Base-by-base conservation (phyloP, 192 early-diverging fungal genomes). In the Gamsiella multidivaricata region DNA sequence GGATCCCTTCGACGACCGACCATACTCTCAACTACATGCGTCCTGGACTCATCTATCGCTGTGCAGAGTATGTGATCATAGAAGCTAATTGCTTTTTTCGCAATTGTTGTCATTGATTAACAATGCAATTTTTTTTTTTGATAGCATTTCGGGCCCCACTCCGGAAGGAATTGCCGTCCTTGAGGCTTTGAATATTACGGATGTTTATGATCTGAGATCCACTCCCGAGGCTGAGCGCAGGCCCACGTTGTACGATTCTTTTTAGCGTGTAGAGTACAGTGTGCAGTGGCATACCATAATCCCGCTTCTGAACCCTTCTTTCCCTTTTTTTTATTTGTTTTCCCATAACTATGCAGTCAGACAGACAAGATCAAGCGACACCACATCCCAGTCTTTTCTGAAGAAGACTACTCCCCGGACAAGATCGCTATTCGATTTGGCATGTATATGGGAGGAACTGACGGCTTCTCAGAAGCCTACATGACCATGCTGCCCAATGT, bases 191-290 rank as follows among this genome's bases (percentile, higher is more conserved):
- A 81, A 81, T 55, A 79, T 86, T 33, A 75, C 64, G 32, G 74
- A 79, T n/a, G 69, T 75, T 5, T 83, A 81, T 61, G 85, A 87
- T 70, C 70, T 87, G 36, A 72, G 85, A n/a, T 87, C 85, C 15
- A 66, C 60, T 61, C 62, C 67, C 22, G 85, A 87, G 31, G 49
- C 76, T 22, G 66, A 83, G 60, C 79, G 67, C 46, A 61, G 79
- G 29, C 80, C 76, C 31, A 42, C 61, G 0, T 72, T 72, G 69
- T 70, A 73, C 34, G 45, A 32, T 54, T 25, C 11, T 12, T 12
- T 9, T 12, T 39, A 9, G 7, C 37, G 37, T 9, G 37, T 5
- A 5, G 37, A 39, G 5, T 5, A 9, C 37, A 12, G 12, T 39
- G 7, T 39, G n/a, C n/a, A n/a, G n/a, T n/a, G n/a, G n/a, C n/a